Conservation (phyloP, 108 stramenopile species). For the Pseudonitzschia delicatissima region DNA sequence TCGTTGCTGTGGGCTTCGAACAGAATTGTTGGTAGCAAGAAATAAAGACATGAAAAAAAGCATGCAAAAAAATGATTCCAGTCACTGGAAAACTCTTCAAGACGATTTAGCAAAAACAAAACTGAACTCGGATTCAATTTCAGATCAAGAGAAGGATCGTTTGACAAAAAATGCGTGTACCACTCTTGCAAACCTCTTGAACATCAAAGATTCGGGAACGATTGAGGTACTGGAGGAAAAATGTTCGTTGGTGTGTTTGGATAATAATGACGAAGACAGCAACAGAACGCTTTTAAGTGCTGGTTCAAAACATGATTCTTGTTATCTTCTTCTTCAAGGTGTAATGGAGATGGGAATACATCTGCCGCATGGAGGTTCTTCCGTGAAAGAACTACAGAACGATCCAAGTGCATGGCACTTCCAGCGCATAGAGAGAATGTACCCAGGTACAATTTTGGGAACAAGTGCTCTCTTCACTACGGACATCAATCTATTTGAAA, state of each 20-base stretch:
- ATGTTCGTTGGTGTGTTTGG: neutral
- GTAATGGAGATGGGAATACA: slow-evolving; percentile 21
- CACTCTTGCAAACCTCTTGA: neutral
- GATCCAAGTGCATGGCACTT: slow-evolving; percentile 10
- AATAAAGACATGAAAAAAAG: slow-evolving; percentile 1
- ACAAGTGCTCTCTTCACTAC: slow-evolving; percentile 35
- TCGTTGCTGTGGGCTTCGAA: slow-evolving; percentile 35
- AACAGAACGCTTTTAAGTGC: slow-evolving; percentile 14
- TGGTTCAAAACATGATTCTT: slow-evolving; percentile 10
- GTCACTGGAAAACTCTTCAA: neutral
- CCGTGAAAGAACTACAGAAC: neutral
- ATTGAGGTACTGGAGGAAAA: slow-evolving; percentile 12
- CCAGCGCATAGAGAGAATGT: slow-evolving; percentile 14
- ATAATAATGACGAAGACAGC: neutral
- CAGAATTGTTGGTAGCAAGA: slow-evolving; percentile 25
- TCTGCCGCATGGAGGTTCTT: slow-evolving; percentile 3
- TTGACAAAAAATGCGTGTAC: slow-evolving; percentile 7
- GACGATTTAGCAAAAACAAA: neutral
- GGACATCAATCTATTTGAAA: slow-evolving; percentile 38
- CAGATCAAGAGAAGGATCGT: neutral
- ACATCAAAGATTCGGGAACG: neutral
- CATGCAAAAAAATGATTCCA: neutral
- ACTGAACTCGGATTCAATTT: neutral
- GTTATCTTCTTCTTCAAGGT: slow-evolving; percentile 26
- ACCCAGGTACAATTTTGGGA: slow-evolving; percentile 38